Conservation (phyloP, 1,284 basidiomycete genomes). For the Microbotryomycetes sp. region DNA sequence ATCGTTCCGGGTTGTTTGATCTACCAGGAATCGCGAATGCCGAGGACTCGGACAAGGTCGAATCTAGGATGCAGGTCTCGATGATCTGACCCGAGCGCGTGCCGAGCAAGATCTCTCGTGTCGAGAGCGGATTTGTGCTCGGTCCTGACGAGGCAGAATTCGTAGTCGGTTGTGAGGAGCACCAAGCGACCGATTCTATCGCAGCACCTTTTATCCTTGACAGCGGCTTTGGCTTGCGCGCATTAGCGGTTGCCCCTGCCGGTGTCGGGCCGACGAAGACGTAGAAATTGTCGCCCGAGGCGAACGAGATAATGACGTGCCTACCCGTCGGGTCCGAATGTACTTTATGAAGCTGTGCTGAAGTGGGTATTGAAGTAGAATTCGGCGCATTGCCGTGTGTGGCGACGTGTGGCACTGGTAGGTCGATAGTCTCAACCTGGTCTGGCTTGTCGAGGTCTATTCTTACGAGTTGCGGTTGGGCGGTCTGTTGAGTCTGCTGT, state of each 20-base stretch:
- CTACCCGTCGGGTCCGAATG: conserved; percentile 87
- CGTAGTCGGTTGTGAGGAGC: conserved; percentile 53
- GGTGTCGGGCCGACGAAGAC: conserved; percentile 58
- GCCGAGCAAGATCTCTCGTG: conserved; percentile 82
- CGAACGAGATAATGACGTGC: conserved; percentile 78
- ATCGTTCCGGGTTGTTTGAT: conserved; percentile 46
- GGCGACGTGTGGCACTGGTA: conserved; percentile 9
- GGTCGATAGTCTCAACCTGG: conserved; percentile 25
- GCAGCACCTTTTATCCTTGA: conserved; percentile 71
- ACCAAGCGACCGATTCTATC: conserved; percentile 92
- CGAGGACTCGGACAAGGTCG: conserved; percentile 60
- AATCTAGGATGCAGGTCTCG: conserved; percentile 68
- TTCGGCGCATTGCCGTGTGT: background rate
- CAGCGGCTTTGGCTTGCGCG: conserved; percentile 62
- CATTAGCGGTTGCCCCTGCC: conserved; percentile 34
- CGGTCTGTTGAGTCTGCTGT: background rate
- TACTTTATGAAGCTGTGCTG: conserved; percentile 51
- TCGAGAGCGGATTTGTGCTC: conserved; percentile 54
- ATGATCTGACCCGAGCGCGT: conserved; percentile 74
- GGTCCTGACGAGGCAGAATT: conserved; percentile 37
- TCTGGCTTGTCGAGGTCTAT: conserved; percentile 34
- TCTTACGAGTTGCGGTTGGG: conserved; percentile 24
- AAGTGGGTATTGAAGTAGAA: conserved; percentile 7
- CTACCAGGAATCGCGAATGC: conserved; percentile 36
- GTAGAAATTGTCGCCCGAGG: conserved; percentile 90